Evolutionary conservation across 805 yeast genomes (phyloP).

Genomic region (Aciculoconidium aculeatum): DNA sequence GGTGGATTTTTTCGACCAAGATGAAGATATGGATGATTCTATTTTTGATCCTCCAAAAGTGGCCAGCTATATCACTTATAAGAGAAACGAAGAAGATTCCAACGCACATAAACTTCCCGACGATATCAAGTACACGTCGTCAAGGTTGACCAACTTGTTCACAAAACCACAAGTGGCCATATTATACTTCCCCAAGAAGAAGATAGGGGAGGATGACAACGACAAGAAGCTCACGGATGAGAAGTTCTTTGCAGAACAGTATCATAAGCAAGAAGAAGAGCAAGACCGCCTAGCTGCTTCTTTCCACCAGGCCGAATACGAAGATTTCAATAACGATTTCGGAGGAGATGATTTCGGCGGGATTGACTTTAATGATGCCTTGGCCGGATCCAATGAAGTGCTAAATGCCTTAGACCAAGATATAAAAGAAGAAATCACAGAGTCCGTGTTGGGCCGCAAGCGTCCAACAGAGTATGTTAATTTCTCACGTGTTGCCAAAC

Average conservation of each 20-base stretch:
- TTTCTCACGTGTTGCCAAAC: conserved; percentile 69
- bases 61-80: conserved; percentile 14
- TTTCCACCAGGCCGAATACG: conserved; percentile 37
- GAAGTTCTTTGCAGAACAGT: conserved; percentile 66
- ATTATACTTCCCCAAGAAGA: conserved; percentile 12
- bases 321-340: conserved; percentile 31
- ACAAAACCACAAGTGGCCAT: conserved; percentile 55
- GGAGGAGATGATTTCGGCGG: conserved; percentile 33
- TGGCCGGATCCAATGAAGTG: conserved; percentile 21
- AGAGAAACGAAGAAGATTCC: conserved; percentile 23
- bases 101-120: conserved; percentile 57
- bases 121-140: conserved; percentile 68
- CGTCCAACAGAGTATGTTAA: conserved; percentile 39
- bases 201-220: conserved; percentile 13
- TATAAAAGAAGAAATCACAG: conserved; percentile 7
- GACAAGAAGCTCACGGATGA: conserved; percentile 49
- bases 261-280: conserved; percentile 38
- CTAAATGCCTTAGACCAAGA: conserved; percentile 6
- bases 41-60: conserved; percentile 30
- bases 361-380: conserved; percentile 40
- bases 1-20: conserved; percentile 26
- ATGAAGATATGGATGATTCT: conserved; percentile 26
- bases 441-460: conserved; percentile 16
- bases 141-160: conserved; percentile 59
- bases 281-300: conserved; percentile 31